Base-by-base conservation (phyloP, 768 basidiomycete species). In the Rhodotorula paludigena region DNA sequence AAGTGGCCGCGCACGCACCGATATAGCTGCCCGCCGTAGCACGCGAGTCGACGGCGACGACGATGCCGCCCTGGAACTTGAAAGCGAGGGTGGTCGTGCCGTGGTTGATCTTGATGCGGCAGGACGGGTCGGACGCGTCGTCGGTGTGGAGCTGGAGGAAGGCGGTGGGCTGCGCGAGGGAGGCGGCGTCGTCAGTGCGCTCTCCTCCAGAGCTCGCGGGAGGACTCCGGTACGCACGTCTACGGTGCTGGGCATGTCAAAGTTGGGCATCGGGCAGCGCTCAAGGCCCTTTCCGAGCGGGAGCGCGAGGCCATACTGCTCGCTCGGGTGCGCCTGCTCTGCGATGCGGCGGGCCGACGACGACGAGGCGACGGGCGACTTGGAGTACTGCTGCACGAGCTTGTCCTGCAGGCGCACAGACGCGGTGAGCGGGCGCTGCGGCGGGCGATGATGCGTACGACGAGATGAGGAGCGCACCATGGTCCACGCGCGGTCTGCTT, bases 31-130 rank as follows among this genome's bases (percentile, higher is more conserved):
- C 96, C 39, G 93, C 90, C 14, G 96, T 97, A 39, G 96, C 96
- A 79, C 96, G 81, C 42, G 94, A 97, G 78, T 99, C 96, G n/a
- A 99, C 96, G 30, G 92, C 90, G n/a, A 98, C 96, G 68, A 98
- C 93, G 64, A 98, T 92, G 61, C 96, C 96, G 30, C 96, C 96
- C 77, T 90, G 82, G 81, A 89, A 99, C 77, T 91, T 84, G 84
- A 99, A 99, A 12, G 96, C 96, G 48, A 99, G 83, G 5, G 96
- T 98, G 16, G 96, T 99, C 35, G 96, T 99, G 75, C 96, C 96
- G 78, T 99, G 96, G 78, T 92, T 88, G 73, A 99, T 93, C 83
- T 98, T 98, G 80, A 99, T 98, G 79, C 85, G 87, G 83, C 93
- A 96, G 65, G 84, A 86, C 48, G 94, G 91, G 82, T 97, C 91